Percentiles rank a stretch among this genome's conserved stretches.
These are phyloP conservation scores for Barnettozyma salicaria DNA, from an alignment of 805 yeast genomes.

Conservation along the genomic window DNA sequence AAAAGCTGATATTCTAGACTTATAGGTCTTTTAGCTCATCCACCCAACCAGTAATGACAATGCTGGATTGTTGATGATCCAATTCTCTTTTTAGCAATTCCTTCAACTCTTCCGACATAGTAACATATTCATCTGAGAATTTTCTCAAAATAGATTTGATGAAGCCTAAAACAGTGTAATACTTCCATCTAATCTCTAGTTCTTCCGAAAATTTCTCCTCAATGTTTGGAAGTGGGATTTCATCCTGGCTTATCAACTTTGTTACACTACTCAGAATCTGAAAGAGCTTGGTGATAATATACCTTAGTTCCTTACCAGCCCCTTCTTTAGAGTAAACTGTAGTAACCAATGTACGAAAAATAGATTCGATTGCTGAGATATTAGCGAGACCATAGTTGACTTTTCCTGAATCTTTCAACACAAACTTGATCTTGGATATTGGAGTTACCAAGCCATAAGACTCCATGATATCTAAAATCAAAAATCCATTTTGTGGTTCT, in stretches of 20 bases:
- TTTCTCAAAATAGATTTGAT: constrained; percentile 36
- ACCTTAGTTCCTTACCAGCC: constrained; percentile 23
- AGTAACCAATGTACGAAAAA: constrained; percentile 32
- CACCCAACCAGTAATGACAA: constrained; percentile 29
- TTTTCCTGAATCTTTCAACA: constrained; percentile 33
- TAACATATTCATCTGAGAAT: constrained; percentile 38
- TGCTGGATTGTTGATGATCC: constrained; percentile 29
- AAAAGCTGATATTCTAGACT: too few species aligned
- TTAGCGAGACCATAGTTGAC: constrained; percentile 36
- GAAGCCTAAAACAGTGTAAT: constrained; percentile 32
- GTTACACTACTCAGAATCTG: constrained; percentile 20
- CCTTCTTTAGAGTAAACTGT: constrained; percentile 20
- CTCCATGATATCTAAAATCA: constrained; percentile 49
- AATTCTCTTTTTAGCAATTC: constrained; percentile 30
- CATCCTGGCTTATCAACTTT: constrained; percentile 19
- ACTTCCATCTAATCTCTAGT: constrained; percentile 38
- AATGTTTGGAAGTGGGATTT: constrained; percentile 24
- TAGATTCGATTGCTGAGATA: constrained; percentile 39
- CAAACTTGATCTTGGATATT: constrained; percentile 36
- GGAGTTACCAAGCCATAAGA: constrained; percentile 39
- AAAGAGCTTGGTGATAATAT: constrained; percentile 26
- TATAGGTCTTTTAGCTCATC: constrained; percentile 26
- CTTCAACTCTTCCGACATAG: constrained; percentile 28
- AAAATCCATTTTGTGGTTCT: constrained; percentile 58
- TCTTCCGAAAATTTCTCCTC: constrained; percentile 27